Base-by-base conservation (phyloP, 352 stramenopile genomes). In the Phytophthora syringae region DNA sequence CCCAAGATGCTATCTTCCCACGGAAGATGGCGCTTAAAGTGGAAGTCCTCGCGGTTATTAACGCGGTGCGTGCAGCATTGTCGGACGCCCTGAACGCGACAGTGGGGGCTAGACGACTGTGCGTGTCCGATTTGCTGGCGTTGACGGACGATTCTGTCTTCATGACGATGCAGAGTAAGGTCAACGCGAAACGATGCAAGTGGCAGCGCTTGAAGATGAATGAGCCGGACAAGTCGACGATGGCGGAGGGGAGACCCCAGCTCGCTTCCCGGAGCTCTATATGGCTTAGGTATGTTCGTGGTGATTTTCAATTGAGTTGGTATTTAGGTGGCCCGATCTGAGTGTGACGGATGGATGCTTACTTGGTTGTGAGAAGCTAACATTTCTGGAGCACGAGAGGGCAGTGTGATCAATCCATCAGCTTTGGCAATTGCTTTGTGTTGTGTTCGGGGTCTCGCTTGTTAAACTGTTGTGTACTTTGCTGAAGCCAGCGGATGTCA, bases 131-230 rank as follows among this genome's bases (percentile, higher is more conserved):
- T 44, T 40, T 88, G 34, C 52, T 89, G 9, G 68, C 67, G 21
- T 60, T 91, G 2, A 66, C 71, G 11, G 72, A 84, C 24, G 82
- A 89, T 39, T 67, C 75, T 21, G 58, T 60, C n/a, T 82, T 79
- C 20, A 48, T 91, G 9, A 69, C 71, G 9, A 79, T 71, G 36
- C 50, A 77, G 12, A 79, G 72, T 9, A 88, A 83, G 47, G 60
- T 65, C 16, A 68, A 80, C 32, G 69, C 52, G 5, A 52, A 69
- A 13, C 48, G 49, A 27, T 90, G 76, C 51, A 71, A 79, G 28
- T 90, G 78, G 81, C 74, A 78, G 28, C 72, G 82, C 39, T 65
- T 90, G 49, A 54, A 43, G n/a, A 80, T 86, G 68, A 68, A 62
- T 15, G 24, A 75, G 10, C 65, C 64, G 6, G 64, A 82, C 27